Percentiles rank a stretch among this genome's conserved stretches.
These are phyloP conservation scores for Talaromyces funiculosus DNA, from an alignment of 2,329 filamentous ascomycete species.

Conservation along the genomic window DNA sequence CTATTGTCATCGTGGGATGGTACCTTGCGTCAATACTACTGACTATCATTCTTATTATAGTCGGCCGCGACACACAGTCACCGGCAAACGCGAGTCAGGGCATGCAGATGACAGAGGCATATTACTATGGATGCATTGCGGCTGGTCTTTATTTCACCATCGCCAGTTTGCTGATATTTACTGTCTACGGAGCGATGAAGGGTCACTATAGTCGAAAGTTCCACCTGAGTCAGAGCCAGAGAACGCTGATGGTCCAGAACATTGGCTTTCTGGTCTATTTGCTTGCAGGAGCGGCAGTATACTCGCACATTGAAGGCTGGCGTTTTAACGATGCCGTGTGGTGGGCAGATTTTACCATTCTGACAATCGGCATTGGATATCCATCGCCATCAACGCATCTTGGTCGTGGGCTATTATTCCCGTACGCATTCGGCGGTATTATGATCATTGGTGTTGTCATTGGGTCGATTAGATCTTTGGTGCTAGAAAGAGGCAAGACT, in stretches of 20 bases:
- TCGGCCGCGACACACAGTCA: constrained; percentile 36
- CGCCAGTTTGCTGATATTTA: constrained; percentile 50
- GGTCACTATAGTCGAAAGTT: constrained; percentile 54
- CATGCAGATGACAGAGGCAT: constrained; percentile 49
- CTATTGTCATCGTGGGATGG: constrained; percentile 57
- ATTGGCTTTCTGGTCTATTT: constrained; percentile 38
- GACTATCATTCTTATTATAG: constrained; percentile 47
- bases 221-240: constrained; percentile 50
- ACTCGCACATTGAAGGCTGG: constrained; percentile 33
- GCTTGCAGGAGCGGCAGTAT: constrained; percentile 35
- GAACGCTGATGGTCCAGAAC: constrained; percentile 47
- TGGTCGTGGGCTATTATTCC: constrained; percentile 30
- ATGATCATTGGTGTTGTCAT: constrained; percentile 32
- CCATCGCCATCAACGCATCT: constrained; percentile 28
- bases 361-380: constrained; percentile 34
- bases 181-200: constrained; percentile 50
- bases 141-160: constrained; percentile 54
- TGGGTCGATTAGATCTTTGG: constrained; percentile 31
- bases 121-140: constrained; percentile 57
- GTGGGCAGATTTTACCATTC: constrained; percentile 30
- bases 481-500: constrained; percentile 34
- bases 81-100: constrained; percentile 32
- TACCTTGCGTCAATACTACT: constrained; percentile 50
- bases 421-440: constrained; percentile 32
- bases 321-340: constrained; percentile 31